Base-by-base conservation (phyloP, 176 grass and related monocot species). In the Triticum monococcum region DNA sequence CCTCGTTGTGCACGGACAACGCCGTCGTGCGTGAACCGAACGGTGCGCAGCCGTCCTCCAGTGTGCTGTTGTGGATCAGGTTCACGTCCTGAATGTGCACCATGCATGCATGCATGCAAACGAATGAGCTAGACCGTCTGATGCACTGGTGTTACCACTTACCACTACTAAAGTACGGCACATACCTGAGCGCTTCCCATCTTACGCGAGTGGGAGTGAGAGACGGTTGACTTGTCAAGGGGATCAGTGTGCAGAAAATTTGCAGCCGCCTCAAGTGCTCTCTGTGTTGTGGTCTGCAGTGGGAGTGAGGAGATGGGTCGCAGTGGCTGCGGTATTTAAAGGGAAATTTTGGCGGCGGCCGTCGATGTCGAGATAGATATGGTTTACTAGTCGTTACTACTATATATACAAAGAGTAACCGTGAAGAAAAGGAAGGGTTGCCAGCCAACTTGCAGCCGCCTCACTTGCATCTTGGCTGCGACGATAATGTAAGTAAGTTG, bases 21-120 rank as follows among this genome's bases (percentile, higher is more conserved):
- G 18, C 7, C 6, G 83, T 92, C 31, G 83, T 90, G 56, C 80
- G 7, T 5, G 80, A 11, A 12, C 90, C 90, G 6, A 86, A 68
- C 8, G 88, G 71, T 12, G 74, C 82, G 32, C 38, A 16, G 60
- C 9, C 82, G 18, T 72, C 68, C n/a, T 31, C 61, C 6, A 85
- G 24, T 36, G 41, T 75, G 72, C 40, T 30, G 24, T 9, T 75
- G 33, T 74, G 40, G 71, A 74, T 20, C 56, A 91, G 45, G 78
- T 89, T 83, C 56, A 77, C 85, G 48, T 79, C 81, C 85, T 95
- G 77, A 26, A 12, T 8, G 61, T 1, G 43, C 18, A 22, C 17
- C 4, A 23, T 30, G 28, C 28, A 45, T 1, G 35, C 8, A n/a
- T 52, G 46, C 4, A 50, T 1, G 36, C 8, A 36, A 17, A 26